Evolutionary conservation across 176 grass and related monocot genomes (phyloP), one percentile per base, ranked within the genome.

Genomic region (Avena atlantica): DNA sequence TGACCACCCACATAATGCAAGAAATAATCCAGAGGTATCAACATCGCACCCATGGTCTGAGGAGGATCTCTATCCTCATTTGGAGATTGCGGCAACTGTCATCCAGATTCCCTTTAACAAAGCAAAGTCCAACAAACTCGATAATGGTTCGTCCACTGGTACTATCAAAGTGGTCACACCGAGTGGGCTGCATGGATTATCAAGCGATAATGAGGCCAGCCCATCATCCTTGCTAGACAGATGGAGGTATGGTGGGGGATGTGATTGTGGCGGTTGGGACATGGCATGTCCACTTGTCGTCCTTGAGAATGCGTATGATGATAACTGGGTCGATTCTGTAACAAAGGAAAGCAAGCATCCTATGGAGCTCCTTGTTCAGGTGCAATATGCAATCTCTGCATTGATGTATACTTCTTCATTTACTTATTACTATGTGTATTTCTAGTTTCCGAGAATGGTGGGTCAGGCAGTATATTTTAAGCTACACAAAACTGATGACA

Each of bases 211-310:
- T 48, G 89, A 93, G 74, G 21, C 72, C 7, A 63, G 91, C 24
- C 97, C 97, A 7, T 92, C 94, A 81, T 50, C 87, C 27, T 93
- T 99, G 85, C 86, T 99, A 49, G 94, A 99, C 62, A 93, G 97
- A 85, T 97, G 92, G 97, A 99, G 94, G 82, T 92, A 83, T 59
- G 94, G 94, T 83, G 97, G 97, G 14, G 87, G 94, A 3, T 99
- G 97, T 29, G 91, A 97, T 59, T 99, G 97, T 80, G 97, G 94
- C 0, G 97, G 97, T 61, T 99, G 97, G 97, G 97, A 99, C 79
- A 94, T 99, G 97, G 87, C 89, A 45, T 99, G 97, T 48, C 94
- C 97, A 12, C 91, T 99, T 82, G 56, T 82, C 40, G 84, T 97
- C 62, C 76, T 97, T 86, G 80, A 87, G 60, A 97, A 93, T 89